Conservation (phyloP, 2,329 filamentous ascomycete genomes). For the Fusarium anguioides region DNA sequence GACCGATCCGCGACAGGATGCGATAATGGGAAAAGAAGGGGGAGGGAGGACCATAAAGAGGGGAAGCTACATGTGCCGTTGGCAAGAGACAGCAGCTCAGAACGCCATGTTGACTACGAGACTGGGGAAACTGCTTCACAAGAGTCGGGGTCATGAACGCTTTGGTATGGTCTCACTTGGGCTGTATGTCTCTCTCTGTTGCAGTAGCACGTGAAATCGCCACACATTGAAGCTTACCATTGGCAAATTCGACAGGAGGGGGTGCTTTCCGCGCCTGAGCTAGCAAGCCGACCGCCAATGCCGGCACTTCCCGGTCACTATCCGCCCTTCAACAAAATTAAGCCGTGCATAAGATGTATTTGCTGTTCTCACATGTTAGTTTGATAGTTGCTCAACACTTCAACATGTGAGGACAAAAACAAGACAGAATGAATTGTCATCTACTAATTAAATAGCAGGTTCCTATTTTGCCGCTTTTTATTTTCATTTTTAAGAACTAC, state of each 20-base stretch:
- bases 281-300: background rate
- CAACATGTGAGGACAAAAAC: background rate
- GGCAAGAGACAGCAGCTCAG: conserved; percentile 37
- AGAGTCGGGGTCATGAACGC: conserved; percentile 41
- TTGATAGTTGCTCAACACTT: background rate
- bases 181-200: conserved; percentile 36
- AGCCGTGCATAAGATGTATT: background rate
- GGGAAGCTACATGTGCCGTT: conserved; percentile 23
- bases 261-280: conserved; percentile 10
- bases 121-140: conserved; percentile 30
- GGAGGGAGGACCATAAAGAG: conserved; percentile 16
- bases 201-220: conserved; percentile 48
- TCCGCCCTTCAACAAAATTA: conserved; percentile 6
- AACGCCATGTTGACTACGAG: conserved; percentile 36
- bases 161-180: conserved; percentile 43
- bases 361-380: conserved; percentile 10
- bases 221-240: conserved; percentile 42
- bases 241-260: conserved; percentile 20
- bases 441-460: too few relatives aligned
- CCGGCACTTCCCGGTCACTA: conserved; percentile 32
- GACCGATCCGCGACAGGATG: conserved; percentile 6
- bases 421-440: background rate
- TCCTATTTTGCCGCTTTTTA: too few relatives aligned
- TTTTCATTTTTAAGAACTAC: background rate
- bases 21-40: conserved; percentile 4